Evolutionary conservation across 176 grass and related monocot species (phyloP).

Genomic region (Aegilops longissima): DNA sequence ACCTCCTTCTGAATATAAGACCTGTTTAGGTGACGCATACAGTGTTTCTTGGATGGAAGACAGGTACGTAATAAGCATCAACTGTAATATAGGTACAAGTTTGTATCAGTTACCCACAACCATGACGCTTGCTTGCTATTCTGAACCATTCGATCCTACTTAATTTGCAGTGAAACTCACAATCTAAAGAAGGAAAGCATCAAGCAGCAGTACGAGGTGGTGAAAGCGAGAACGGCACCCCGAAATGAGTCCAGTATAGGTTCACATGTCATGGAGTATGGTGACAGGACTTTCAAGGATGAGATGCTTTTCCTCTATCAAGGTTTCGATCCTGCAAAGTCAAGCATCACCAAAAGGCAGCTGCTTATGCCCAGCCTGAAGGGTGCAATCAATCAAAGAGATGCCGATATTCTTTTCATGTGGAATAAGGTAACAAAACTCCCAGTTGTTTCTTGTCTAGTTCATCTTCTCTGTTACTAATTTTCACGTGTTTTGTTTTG

Average conservation of each 20-base stretch:
- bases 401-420: constrained; percentile 87
- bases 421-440: constrained; percentile 65
- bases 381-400: constrained; percentile 74
- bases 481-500: neutral
- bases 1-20: constrained; percentile 64
- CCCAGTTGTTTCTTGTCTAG: neutral
- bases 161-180: constrained; percentile 66
- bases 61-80: constrained; percentile 45
- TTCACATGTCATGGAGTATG: constrained; percentile 96
- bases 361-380: constrained; percentile 14
- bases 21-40: constrained; percentile 87
- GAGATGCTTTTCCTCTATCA: constrained; percentile 88
- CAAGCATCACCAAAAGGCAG: constrained; percentile 41
- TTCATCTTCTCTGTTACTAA: neutral
- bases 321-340: constrained; percentile 80
- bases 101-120: neutral
- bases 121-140: neutral
- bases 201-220: constrained; percentile 64
- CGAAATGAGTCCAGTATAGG: constrained; percentile 36
- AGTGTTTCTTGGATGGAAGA: constrained; percentile 98
- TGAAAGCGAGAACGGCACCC: constrained; percentile 73
- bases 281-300: constrained; percentile 78
- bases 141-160: constrained; percentile 11
- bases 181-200: constrained; percentile 78
- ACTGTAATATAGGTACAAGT: neutral